Evolutionary conservation across 83 land plant genomes (phyloP).

Genomic region (Picea abies): DNA sequence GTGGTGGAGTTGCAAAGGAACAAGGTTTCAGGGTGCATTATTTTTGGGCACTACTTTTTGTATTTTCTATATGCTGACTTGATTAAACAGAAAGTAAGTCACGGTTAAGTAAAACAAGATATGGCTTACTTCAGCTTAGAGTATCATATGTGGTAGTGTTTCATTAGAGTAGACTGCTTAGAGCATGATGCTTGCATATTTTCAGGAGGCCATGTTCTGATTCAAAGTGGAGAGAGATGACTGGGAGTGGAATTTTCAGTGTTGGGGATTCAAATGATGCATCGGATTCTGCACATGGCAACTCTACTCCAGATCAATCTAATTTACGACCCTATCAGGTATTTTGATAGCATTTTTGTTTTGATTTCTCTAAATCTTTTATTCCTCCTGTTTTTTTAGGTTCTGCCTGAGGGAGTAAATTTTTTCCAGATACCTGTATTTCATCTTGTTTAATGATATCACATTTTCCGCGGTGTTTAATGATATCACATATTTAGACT

Average conservation of each 20-base stretch:
- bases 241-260: conserved; percentile 25
- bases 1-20: not conserved
- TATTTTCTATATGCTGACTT: not conserved
- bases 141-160: not conserved
- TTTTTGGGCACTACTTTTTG: not conserved
- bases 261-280: conserved; percentile 29
- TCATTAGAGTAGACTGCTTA: not conserved
- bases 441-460: not conserved
- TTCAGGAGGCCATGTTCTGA: conserved; percentile 70
- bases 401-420: not conserved
- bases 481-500: not conserved
- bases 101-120: not conserved
- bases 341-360: not conserved
- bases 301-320: conserved; percentile 30
- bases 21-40: not conserved
- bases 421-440: not conserved
- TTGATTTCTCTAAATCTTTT: conserved; percentile 1
- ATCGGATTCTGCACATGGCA: conserved; percentile 30
- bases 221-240: conserved; percentile 65
- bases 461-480: not conserved
- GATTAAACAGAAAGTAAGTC: not conserved
- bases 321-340: conserved; percentile 57
- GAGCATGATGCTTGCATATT: not conserved
- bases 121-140: not conserved
- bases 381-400: not conserved